These are phyloP conservation scores for Nasturtium officinale DNA, from an alignment of 345 rosid species.

Conservation along the genomic window DNA sequence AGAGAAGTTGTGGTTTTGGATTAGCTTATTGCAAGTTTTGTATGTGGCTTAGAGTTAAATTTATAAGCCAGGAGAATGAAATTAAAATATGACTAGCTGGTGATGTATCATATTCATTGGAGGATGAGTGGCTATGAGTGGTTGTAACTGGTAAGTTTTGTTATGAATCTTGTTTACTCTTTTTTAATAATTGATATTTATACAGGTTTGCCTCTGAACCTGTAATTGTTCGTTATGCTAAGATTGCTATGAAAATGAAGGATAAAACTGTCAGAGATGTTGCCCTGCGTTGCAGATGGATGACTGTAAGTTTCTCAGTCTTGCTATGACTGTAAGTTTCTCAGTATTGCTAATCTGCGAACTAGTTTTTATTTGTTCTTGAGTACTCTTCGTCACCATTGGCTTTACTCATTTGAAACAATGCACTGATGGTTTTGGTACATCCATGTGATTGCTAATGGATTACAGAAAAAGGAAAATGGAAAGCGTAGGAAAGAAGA, in stretches of 20 bases:
- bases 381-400: constrained; percentile 10
- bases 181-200: constrained; percentile 11
- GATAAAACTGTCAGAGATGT: constrained; percentile 85
- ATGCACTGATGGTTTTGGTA: neutral
- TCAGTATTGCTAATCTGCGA: neutral
- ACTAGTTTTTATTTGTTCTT: neutral
- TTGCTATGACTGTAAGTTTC: constrained; percentile 58
- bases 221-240: constrained; percentile 66
- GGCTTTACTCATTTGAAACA: neutral
- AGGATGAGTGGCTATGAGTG: constrained; percentile 14
- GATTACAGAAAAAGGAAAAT: constrained; percentile 72
- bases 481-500: constrained; percentile 88
- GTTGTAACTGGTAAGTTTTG: neutral
- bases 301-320: constrained; percentile 55
- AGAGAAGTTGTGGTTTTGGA: constrained; percentile 3
- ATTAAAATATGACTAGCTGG: neutral
- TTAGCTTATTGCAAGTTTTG: constrained; percentile 5
- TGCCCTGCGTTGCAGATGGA: constrained; percentile 84
- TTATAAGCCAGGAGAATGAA: neutral
- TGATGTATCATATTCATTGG: neutral
- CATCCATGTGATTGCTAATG: constrained; percentile 28
- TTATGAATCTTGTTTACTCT: constrained; percentile 1
- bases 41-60: neutral
- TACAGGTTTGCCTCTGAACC: constrained; percentile 67
- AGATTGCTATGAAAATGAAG: constrained; percentile 75